Evolutionary conservation across 129 eudicot species (phyloP).

Genomic region (Lactuca saligna): DNA sequence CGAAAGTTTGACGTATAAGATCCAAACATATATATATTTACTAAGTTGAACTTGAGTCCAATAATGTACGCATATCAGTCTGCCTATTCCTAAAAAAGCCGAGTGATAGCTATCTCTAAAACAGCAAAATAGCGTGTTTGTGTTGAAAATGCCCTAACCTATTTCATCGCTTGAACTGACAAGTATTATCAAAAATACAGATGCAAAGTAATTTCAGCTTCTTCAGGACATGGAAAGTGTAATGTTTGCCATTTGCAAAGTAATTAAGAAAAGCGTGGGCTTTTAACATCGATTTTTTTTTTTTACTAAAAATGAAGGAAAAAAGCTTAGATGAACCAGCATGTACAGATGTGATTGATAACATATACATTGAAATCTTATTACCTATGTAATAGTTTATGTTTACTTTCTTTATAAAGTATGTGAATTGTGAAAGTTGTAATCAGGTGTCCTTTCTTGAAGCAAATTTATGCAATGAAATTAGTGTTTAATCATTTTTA

Average conservation of each 20-base stretch:
- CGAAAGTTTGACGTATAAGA: slow-evolving; percentile 1
- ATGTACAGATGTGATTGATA: slow-evolving; percentile 1
- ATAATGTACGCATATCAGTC: neutral
- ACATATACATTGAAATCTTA: neutral
- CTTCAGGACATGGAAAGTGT: neutral
- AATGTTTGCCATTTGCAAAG: neutral
- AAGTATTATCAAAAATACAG: neutral
- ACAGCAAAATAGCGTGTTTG: neutral
- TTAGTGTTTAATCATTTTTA: neutral
- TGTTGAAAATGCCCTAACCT: slow-evolving; percentile 7
- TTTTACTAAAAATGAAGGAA: slow-evolving; percentile 1
- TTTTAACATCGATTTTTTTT: neutral
- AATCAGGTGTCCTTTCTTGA: neutral
- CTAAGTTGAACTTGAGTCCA: neutral
- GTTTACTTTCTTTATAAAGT: neutral
- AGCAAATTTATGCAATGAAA: neutral
- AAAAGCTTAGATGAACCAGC: neutral
- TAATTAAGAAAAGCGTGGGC: neutral
- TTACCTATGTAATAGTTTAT: neutral
- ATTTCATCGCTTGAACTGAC: neutral
- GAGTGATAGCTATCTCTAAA: neutral
- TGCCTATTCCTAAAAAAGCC: slow-evolving; percentile 6
- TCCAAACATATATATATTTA: neutral
- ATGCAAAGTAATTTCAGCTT: neutral
- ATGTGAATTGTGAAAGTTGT: neutral